Conservation (phyloP, 495 filamentous ascomycete genomes). For the Pyronema domesticum region DNA sequence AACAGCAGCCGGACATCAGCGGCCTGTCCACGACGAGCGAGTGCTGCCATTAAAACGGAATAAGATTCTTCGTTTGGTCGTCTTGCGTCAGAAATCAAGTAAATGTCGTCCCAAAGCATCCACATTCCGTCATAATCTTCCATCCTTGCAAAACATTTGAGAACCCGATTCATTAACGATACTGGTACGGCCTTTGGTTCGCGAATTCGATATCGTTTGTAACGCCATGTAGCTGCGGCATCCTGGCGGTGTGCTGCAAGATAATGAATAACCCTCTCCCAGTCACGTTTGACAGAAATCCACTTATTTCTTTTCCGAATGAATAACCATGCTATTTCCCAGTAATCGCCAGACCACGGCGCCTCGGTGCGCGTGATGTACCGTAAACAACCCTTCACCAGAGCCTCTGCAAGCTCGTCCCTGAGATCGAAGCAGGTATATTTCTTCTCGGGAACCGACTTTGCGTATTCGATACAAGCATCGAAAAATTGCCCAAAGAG, state of each 20-base stretch:
- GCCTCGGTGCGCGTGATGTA: background rate
- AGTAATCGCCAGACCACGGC: background rate
- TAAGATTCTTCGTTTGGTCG: conserved; percentile 30
- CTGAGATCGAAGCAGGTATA: background rate
- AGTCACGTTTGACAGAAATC: background rate
- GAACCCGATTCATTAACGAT: conserved; percentile 26
- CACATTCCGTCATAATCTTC: conserved; percentile 31
- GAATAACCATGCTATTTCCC: background rate
- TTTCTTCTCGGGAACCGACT: background rate
- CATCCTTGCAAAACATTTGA: conserved; percentile 28
- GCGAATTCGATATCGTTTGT: background rate
- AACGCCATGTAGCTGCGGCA: background rate
- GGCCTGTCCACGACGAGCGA: conserved; percentile 38
- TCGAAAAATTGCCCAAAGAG: background rate
- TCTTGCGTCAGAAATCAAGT: conserved; percentile 22
- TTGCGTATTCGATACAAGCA: background rate
- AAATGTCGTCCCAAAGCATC: conserved; percentile 38
- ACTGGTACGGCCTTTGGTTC: background rate
- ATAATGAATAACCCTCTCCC: background rate
- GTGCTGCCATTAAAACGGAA: conserved; percentile 32
- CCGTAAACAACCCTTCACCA: conserved; percentile 2
- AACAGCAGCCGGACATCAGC: conserved; percentile 41
- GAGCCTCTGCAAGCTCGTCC: background rate
- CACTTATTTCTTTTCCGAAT: background rate
- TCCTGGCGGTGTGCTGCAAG: background rate